Conservation (phyloP, 2,329 filamentous ascomycete genomes). For the Talaromyces islandicus region DNA sequence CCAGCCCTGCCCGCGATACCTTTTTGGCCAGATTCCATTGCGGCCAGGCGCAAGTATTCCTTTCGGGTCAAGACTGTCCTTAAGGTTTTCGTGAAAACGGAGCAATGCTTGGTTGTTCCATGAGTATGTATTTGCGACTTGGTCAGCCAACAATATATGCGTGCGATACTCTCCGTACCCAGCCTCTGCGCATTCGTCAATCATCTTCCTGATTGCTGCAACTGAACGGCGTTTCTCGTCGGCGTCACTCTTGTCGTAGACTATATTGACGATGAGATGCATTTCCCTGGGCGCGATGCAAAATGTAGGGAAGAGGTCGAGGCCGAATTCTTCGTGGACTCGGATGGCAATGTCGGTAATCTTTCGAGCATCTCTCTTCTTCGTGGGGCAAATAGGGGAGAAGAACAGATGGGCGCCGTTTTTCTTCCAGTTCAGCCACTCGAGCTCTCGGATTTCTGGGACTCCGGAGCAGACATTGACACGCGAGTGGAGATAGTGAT, state of each 20-base stretch:
- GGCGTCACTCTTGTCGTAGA: slow-evolving; percentile 22
- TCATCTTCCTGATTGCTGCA: slow-evolving; percentile 24
- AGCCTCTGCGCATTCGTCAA: slow-evolving; percentile 32
- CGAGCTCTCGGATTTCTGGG: slow-evolving; percentile 23
- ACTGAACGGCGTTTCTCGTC: slow-evolving; percentile 19
- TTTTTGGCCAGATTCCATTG: slow-evolving; percentile 36
- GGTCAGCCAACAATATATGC: slow-evolving; percentile 42
- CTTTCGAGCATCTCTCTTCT: slow-evolving; percentile 22
- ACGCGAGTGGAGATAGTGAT: slow-evolving; percentile 24
- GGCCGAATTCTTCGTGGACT: slow-evolving; percentile 15
- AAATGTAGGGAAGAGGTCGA: slow-evolving; percentile 18
- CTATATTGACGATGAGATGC: slow-evolving; percentile 30
- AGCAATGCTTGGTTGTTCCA: slow-evolving; percentile 38
- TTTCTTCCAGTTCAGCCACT: slow-evolving; percentile 29
- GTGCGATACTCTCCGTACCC: slow-evolving; percentile 45
- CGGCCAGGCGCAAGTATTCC: slow-evolving; percentile 43
- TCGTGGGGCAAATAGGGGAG: slow-evolving; percentile 30
- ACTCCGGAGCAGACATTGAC: slow-evolving; percentile 21
- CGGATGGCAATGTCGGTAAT: slow-evolving; percentile 21
- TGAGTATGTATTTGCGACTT: slow-evolving; percentile 39
- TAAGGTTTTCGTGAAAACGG: slow-evolving; percentile 40
- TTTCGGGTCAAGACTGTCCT: slow-evolving; percentile 43
- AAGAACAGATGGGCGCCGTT: slow-evolving; percentile 30
- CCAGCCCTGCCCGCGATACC: slow-evolving; percentile 5
- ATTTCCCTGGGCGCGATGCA: slow-evolving; percentile 23